Evolutionary conservation across 768 basidiomycete genomes (phyloP), one percentile per base, ranked within the genome.

Genomic region (Trametes coccinea): DNA sequence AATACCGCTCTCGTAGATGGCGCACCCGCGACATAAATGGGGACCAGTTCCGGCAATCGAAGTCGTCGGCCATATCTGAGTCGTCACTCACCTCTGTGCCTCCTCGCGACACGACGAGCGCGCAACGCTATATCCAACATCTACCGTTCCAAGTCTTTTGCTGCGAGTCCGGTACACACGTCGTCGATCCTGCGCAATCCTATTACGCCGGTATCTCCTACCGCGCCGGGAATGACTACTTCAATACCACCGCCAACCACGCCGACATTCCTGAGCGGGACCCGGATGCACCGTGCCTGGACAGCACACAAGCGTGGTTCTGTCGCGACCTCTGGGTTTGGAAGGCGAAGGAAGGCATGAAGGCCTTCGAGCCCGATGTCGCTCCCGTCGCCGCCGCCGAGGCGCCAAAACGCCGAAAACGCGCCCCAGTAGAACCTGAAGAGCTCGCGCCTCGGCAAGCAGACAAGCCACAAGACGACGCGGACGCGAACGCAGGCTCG

Each of bases 141-240:
- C 84, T 98, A 1, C 97, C 97, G 4, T 98, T 99, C 80, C 97
- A 99, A 73, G 94, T 92, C 8, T 98, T 97, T 77, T 99, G 97
- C 79, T 99, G 97, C 76, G 97, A 99, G 78, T 90, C 94, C 0
- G 97, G 97, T 5, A 95, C 94, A 0, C 97, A 98, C 72, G 88
- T 99, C 70, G 88, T 99, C 64, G 97, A 99, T 71, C 97, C 97
- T 10, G 83, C 83, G 37, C 95, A 98, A 73, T 92, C 94, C 0
- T 99, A 98, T 79, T 99, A 99, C 79, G 86, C 86, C 44, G 92
- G 92, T 45, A 82, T 99, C 66, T 70, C 70, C 0, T 99, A 99
- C 73, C 90, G 95, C 49, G 83, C 92, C 2, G 94, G 93, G 3
- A 77, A 75, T 8, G 85, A 93, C 66, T 90, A 84, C 72, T 90